A percentile compares a stretch with the other conserved stretches of the same genome.
phyloP scores from a whole-genome alignment of 371 early-diverging fungal genomes.

The Entomophthora muscae region DNA sequence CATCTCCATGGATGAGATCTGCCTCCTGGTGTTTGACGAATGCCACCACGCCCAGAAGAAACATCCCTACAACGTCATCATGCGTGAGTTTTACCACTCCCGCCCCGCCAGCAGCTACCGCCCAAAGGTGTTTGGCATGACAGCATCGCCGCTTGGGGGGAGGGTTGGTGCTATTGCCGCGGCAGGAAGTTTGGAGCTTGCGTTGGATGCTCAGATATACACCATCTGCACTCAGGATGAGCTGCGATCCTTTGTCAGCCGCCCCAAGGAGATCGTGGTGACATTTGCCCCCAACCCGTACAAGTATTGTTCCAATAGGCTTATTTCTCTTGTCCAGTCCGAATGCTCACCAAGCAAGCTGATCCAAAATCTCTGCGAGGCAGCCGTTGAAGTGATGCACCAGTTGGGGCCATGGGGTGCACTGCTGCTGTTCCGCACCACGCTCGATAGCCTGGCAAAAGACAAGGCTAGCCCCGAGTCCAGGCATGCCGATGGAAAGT shows the following conservation, averaged over 20 bases:
- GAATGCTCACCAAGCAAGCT: slow-evolving; percentile 20
- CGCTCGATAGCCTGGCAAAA: slow-evolving; percentile 19
- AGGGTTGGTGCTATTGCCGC: neutral
- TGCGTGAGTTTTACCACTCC: slow-evolving; percentile 62
- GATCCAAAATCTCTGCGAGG: slow-evolving; percentile 19
- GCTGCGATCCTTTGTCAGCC: slow-evolving; percentile 18
- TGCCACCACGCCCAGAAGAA: slow-evolving; percentile 74
- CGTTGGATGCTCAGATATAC: slow-evolving; percentile 41
- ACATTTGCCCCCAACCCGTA: slow-evolving; percentile 18
- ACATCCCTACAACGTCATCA: slow-evolving; percentile 73
- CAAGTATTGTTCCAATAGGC: slow-evolving; percentile 18
- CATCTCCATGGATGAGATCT: slow-evolving; percentile 40
- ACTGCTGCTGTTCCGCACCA: slow-evolving; percentile 27
- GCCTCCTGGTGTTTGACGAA: slow-evolving; percentile 80
- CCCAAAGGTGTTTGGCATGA: slow-evolving; percentile 85
- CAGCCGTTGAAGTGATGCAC: slow-evolving; percentile 16
- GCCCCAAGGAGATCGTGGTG: slow-evolving; percentile 28
- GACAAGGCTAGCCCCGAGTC: neutral
- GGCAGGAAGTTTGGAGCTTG: slow-evolving; percentile 40
- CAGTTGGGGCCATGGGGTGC: slow-evolving; percentile 50
- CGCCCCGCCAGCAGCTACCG: slow-evolving; percentile 19
- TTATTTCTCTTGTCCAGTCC: slow-evolving; percentile 21
- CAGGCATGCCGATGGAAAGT: slow-evolving; percentile 2
- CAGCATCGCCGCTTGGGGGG: slow-evolving; percentile 65
- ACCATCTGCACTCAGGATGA: slow-evolving; percentile 27